Evolutionary conservation across 306 rosid species (phyloP).

Genomic region (Prunus salicina): DNA sequence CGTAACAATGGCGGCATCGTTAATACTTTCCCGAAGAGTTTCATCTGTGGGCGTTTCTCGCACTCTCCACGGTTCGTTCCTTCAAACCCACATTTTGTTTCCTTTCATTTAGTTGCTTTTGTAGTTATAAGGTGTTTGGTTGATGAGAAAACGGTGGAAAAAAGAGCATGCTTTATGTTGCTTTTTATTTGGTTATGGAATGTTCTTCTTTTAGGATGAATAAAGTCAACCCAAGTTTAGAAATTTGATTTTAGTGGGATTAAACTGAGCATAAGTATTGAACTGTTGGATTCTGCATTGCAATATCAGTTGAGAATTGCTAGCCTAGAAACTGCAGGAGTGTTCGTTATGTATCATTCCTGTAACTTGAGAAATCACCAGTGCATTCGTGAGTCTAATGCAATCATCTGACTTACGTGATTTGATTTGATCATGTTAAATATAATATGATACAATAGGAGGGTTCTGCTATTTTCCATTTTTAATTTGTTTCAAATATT

Average conservation of each 20-base stretch:
- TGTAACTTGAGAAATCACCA: background rate
- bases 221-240: background rate
- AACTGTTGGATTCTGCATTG: background rate
- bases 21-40: conserved; percentile 41
- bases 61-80: conserved; percentile 37
- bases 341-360: background rate
- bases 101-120: background rate
- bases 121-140: background rate
- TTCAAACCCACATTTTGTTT: background rate
- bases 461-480: background rate
- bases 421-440: background rate
- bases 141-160: background rate
- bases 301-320: background rate
- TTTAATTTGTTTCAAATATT: background rate
- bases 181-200: background rate
- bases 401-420: background rate
- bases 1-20: conserved; percentile 51
- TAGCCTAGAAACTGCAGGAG: background rate
- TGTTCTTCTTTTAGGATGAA: background rate
- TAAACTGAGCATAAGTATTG: background rate
- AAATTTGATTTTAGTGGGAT: background rate
- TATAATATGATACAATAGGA: background rate
- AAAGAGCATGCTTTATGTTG: background rate
- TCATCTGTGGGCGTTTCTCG: conserved; percentile 30
- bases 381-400: background rate